phyloP scores from a whole-genome alignment of 73 alveolate species.

The Tetrahymena malaccensis region DNA sequence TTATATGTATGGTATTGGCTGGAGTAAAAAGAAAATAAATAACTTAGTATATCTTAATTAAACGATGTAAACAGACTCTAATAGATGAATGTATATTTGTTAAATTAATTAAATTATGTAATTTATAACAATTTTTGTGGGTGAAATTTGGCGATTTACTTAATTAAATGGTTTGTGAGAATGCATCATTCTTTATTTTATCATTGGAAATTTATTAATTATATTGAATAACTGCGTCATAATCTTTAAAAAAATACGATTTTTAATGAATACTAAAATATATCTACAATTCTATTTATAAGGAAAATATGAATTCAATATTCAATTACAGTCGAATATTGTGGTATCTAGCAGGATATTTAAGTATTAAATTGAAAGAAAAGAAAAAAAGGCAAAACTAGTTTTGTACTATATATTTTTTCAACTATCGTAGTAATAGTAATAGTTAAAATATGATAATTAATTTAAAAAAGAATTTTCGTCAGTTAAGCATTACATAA shows the following conservation, averaged over 20 bases:
- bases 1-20: not conserved
- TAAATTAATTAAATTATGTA: not conserved
- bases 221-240: not conserved
- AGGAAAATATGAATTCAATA: no score
- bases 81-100: not conserved
- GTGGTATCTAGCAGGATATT: no score
- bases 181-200: not conserved
- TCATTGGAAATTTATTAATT: no score
- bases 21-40: not conserved
- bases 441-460: no score
- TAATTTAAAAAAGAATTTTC: no score
- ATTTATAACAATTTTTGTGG: not conserved
- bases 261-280: not conserved
- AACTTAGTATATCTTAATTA: not conserved
- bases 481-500: no score
- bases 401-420: no score
- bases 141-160: not conserved
- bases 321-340: no score
- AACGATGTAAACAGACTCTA: not conserved
- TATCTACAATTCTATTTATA: not conserved
- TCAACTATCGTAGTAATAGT: no score
- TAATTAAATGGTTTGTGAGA: not conserved
- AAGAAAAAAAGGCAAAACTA: no score
- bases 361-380: no score
- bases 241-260: not conserved